Percentiles rank a stretch among this genome's conserved stretches.
Evolutionary conservation across 495 filamentous ascomycete species (phyloP).

Genomic region (Jackrogersella multiformis): DNA sequence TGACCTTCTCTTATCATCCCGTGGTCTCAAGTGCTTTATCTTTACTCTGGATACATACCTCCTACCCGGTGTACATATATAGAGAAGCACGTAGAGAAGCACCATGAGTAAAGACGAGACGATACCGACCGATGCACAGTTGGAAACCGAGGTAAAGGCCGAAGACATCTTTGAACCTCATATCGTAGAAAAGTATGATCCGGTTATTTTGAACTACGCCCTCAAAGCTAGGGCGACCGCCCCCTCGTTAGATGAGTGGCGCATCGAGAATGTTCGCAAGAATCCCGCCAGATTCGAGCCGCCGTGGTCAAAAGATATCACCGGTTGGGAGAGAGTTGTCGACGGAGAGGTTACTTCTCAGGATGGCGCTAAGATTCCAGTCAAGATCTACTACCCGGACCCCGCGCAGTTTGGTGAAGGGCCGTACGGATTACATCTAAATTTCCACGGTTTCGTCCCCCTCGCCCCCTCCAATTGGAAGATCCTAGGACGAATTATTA

Average conservation of each 20-base stretch:
- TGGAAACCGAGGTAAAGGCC: constrained; percentile 6
- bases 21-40: not conserved
- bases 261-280: constrained; percentile 54
- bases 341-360: constrained; percentile 51
- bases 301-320: constrained; percentile 49
- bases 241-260: constrained; percentile 47
- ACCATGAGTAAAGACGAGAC: not conserved
- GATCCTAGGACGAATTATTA: not conserved
- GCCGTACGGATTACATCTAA: constrained; percentile 59
- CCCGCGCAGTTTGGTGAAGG: constrained; percentile 47
- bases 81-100: no score
- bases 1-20: no score
- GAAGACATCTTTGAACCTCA: constrained; percentile 38
- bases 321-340: constrained; percentile 47
- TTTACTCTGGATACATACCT: not conserved
- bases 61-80: no score
- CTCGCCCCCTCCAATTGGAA: not conserved
- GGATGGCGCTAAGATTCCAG: constrained; percentile 53
- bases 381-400: constrained; percentile 58
- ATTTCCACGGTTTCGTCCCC: constrained; percentile 55
- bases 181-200: constrained; percentile 30
- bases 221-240: constrained; percentile 16
- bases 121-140: not conserved
- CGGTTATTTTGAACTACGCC: constrained; percentile 29
- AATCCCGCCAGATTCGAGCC: constrained; percentile 51